Evolutionary conservation across 306 rosid species (phyloP).

Genomic region (Benincasa hispida): DNA sequence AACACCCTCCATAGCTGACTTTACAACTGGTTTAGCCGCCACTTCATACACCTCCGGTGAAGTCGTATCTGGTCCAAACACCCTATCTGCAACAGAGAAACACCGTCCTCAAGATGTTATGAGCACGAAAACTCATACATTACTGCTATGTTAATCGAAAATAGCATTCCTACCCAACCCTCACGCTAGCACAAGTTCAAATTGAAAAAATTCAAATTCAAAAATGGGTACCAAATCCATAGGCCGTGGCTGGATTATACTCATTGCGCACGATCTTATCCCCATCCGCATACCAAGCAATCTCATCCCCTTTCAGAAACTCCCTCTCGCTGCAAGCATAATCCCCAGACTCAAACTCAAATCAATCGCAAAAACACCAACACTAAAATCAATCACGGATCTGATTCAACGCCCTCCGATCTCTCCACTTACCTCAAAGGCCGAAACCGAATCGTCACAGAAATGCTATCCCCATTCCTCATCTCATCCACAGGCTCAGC

Average conservation of each 20-base stretch:
- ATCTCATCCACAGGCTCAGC: conserved; percentile 45
- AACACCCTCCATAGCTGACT: conserved; percentile 97
- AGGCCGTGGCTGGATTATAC: conserved; percentile 81
- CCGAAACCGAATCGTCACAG: conserved; percentile 96
- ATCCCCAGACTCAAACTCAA: conserved; percentile 14
- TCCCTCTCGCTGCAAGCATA: conserved; percentile 86
- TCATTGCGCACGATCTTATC: conserved; percentile 84
- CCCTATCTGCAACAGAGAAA: conserved; percentile 64
- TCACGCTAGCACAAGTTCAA: neutral
- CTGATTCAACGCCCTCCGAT: conserved; percentile 49
- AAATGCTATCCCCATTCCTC: conserved; percentile 78
- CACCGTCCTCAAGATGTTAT: conserved; percentile 13
- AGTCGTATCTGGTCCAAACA: conserved; percentile 76
- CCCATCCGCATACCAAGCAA: conserved; percentile 95
- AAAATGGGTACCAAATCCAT: conserved; percentile 73
- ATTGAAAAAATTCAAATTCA: neutral
- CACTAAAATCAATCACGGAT: conserved; percentile 30
- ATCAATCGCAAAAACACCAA: conserved; percentile 22
- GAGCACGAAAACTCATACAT: neutral
- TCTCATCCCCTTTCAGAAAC: conserved; percentile 85
- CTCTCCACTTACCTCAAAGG: conserved; percentile 81
- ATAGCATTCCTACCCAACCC: neutral
- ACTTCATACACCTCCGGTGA: conserved; percentile 89
- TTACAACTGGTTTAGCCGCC: conserved; percentile 93
- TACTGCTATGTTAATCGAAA: neutral